Conservation (phyloP, 1,139 yeast species). For the Yamadazyma conglobata region DNA sequence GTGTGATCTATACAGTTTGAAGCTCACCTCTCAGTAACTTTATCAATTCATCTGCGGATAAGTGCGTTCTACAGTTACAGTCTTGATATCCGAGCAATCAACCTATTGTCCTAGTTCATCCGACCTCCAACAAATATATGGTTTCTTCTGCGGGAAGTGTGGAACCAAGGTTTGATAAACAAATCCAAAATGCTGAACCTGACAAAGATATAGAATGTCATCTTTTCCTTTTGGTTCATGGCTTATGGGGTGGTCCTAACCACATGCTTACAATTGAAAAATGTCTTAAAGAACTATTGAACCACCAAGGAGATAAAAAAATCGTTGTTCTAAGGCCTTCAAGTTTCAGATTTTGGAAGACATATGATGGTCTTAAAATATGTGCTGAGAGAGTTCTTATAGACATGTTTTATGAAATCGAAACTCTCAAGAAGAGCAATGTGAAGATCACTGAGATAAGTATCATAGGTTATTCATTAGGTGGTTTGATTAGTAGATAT, state of each 20-base stretch:
- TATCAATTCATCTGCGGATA: too few species aligned
- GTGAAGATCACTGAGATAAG: conserved; percentile 37
- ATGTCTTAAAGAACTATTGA: conserved; percentile 42
- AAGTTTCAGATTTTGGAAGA: conserved; percentile 69
- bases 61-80: too few species aligned
- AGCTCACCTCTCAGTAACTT: too few species aligned
- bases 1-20: too few species aligned
- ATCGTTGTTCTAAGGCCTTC: conserved; percentile 62
- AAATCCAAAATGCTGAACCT: too few species aligned
- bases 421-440: conserved; percentile 40
- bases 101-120: too few species aligned
- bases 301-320: conserved; percentile 32
- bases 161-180: too few species aligned
- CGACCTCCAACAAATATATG: too few species aligned
- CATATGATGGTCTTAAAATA: conserved; percentile 79
- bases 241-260: conserved; percentile 81
- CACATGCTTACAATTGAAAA: conserved; percentile 65
- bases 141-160: too few species aligned
- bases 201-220: conserved; percentile 32
- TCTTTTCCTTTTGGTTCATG: conserved; percentile 77
- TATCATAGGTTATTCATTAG: conserved; percentile 43
- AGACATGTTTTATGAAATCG: conserved; percentile 60
- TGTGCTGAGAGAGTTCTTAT: conserved; percentile 67
- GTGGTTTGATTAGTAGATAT: conserved; percentile 51
- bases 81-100: too few species aligned